These are phyloP conservation scores for Hypsizygus marmoreus DNA, from an alignment of 768 basidiomycete species.

Conservation along the genomic window DNA sequence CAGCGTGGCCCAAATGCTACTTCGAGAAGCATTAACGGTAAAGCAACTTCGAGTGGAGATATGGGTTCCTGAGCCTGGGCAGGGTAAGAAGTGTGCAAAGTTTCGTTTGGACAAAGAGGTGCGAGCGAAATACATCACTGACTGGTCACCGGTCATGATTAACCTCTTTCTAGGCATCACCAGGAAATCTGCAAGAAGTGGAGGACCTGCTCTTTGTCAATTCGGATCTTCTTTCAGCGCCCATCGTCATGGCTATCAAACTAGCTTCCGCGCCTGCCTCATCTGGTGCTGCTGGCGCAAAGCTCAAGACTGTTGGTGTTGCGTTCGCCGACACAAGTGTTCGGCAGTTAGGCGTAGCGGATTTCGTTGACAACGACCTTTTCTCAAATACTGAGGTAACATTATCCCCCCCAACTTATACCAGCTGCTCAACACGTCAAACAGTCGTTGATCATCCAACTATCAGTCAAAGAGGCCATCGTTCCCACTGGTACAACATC, in stretches of 20 bases:
- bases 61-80: constrained; percentile 72
- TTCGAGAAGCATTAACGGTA: constrained; percentile 87
- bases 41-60: constrained; percentile 94
- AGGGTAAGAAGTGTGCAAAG: constrained; percentile 72
- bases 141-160: not conserved
- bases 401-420: not conserved
- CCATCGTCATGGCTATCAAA: constrained; percentile 89
- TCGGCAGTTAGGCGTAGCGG: constrained; percentile 83
- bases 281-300: constrained; percentile 50
- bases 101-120: constrained; percentile 86
- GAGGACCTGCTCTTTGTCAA: constrained; percentile 87
- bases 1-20: constrained; percentile 75
- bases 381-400: constrained; percentile 93
- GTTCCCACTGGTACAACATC: constrained; percentile 73
- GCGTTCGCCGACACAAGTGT: constrained; percentile 92
- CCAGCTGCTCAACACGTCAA: not conserved
- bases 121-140: constrained; percentile 16
- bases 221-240: constrained; percentile 78
- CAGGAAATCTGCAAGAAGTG: constrained; percentile 70
- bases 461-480: constrained; percentile 96
- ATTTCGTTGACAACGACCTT: constrained; percentile 92
- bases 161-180: constrained; percentile 39
- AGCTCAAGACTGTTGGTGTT: constrained; percentile 74
- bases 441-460: constrained; percentile 94
- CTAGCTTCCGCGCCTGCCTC: constrained; percentile 53